Conservation (phyloP, 768 basidiomycete genomes). For the Porpolomopsis calyptriformis region DNA sequence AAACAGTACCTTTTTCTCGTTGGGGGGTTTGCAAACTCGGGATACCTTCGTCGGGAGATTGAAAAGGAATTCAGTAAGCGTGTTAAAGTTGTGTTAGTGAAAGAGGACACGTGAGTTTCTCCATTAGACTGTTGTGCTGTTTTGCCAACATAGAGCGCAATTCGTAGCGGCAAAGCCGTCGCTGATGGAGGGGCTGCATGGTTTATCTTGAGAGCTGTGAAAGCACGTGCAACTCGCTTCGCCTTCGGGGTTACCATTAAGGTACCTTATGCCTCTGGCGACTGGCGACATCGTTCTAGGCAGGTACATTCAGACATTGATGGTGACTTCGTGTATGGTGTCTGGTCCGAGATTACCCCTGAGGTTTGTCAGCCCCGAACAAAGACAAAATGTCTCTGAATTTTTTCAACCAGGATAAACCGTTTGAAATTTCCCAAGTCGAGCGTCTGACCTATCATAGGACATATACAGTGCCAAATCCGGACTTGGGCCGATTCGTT, state of each 20-base stretch:
- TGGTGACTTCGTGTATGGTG: background rate
- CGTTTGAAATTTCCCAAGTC: background rate
- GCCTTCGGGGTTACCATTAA: background rate
- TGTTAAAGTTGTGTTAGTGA: background rate
- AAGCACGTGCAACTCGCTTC: background rate
- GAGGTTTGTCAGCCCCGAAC: background rate
- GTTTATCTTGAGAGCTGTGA: background rate
- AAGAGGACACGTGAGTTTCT: background rate
- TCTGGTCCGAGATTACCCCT: background rate
- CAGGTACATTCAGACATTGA: background rate
- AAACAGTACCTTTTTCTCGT: background rate
- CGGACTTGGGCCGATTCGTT: background rate
- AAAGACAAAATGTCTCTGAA: background rate
- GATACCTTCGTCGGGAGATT: background rate
- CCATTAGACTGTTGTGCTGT: too few relatives aligned
- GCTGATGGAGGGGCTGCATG: slow-evolving; percentile 1
- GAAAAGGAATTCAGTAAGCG: background rate
- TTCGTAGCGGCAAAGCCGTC: background rate
- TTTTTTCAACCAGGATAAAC: background rate
- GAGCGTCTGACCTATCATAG: background rate
- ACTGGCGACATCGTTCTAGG: background rate
- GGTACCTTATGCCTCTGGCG: background rate
- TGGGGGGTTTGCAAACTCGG: slow-evolving; percentile 1
- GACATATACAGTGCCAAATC: background rate
- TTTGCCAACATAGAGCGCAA: too few relatives aligned